These are phyloP conservation scores for Sclerotiophoma versabilis DNA, from an alignment of 2,329 filamentous ascomycete genomes.

Conservation along the genomic window DNA sequence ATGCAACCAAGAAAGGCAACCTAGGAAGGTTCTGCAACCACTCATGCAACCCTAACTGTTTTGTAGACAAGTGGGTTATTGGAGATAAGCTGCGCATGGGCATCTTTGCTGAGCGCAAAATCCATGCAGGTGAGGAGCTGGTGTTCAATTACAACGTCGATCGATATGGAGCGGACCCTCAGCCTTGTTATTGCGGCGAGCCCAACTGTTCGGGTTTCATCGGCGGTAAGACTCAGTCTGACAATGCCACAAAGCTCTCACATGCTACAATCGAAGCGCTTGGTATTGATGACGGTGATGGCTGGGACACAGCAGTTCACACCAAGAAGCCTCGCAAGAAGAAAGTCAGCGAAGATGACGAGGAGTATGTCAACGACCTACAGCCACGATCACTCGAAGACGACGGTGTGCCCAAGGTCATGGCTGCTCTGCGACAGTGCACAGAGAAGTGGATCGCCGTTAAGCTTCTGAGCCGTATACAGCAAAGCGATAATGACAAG, in stretches of 20 bases:
- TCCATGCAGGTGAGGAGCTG: constrained; percentile 89
- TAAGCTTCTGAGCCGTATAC: constrained; percentile 88
- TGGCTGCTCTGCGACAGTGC: constrained; percentile 95
- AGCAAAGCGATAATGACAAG: constrained; percentile 83
- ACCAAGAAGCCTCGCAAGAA: constrained; percentile 94
- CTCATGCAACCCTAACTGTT: constrained; percentile 98
- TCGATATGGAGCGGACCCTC: constrained; percentile 93
- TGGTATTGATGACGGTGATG: constrained; percentile 90
- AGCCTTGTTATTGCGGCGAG: constrained; percentile 96
- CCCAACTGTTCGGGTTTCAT: constrained; percentile 95
- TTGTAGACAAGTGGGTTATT: constrained; percentile 99
- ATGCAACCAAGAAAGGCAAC: constrained; percentile 96
- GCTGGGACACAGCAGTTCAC: constrained; percentile 88
- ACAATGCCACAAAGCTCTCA: constrained; percentile 90
- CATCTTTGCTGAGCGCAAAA: constrained; percentile 87
- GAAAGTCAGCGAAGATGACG: constrained; percentile 88
- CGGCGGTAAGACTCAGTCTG: constrained; percentile 96
- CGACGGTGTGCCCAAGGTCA: constrained; percentile 87
- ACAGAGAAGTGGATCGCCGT: constrained; percentile 99
- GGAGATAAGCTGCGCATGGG: constrained; percentile 98
- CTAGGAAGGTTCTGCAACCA: constrained; percentile 98
- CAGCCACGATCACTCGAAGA: constrained; percentile 81
- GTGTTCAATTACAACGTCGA: constrained; percentile 99
- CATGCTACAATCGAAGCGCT: constrained; percentile 91
- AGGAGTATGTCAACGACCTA: constrained; percentile 92